Base-by-base conservation (phyloP, 345 rosid species). In the Boechera retrofracta region DNA sequence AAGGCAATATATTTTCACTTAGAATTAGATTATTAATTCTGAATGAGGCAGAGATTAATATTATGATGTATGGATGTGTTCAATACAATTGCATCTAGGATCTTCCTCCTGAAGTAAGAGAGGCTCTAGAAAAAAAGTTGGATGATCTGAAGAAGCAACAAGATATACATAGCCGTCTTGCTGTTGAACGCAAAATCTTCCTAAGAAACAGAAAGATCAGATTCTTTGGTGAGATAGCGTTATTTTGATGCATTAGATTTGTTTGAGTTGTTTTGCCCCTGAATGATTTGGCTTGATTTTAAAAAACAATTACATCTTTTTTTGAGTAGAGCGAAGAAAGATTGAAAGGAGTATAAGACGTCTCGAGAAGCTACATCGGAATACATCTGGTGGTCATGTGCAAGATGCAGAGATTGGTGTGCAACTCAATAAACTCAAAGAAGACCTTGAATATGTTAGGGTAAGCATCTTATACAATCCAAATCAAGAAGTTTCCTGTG, bases 401-500 rank as follows among this genome's bases (percentile, higher is more conserved):
- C 93, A 89, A 58, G 97, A 95, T 75, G 80, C 85, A 5, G 87
- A 87, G 48, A 80, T 77, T 58, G 73, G 87, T 42, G 89, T 85
- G 53, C 98, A 89, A 79, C 92, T 92, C 58, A 80, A 79, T 66
- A 87, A 90, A 70, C 85, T 92, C 84, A 90, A 95, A 81, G 99
- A 95, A 79, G 99, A 95, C 83, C 98, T 92, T 70, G 98, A 95
- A 80, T 95, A 95, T 81, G 96, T 92, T 76, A 82, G 94, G 92
- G 99, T 92, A 78, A 77, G 16, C 21, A 42, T 53, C 18, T 38
- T 62, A 31, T 32, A 39, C 12, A 18, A 60, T 18, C 24, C 8
- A n/a, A 16, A 59, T n/a, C 47, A 5, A 10, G 16, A 16, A 16
- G 2, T 60, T 60, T 60, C 35, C 4, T 60, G 5, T 59, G 45